A percentile compares a stretch with the other conserved stretches of the same genome.
Conservation (phyloP, 495 filamentous ascomycete species). For the Penicillium verhagenii region DNA sequence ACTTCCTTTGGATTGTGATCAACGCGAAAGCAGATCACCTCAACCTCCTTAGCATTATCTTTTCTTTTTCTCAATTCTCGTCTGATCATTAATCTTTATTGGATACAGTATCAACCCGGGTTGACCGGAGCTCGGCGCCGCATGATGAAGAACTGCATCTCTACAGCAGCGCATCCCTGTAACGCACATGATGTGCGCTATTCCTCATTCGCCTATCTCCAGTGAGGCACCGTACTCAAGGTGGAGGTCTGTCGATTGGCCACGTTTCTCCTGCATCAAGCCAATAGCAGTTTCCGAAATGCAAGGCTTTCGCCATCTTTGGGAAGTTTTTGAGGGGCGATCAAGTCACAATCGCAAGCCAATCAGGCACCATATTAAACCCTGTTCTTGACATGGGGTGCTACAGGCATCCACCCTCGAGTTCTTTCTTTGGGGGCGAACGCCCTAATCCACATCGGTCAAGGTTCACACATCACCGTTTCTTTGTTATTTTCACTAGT, state of each 20-base stretch:
- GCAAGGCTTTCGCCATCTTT: neutral
- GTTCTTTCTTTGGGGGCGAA: slow-evolving; percentile 5
- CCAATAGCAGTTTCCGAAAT: neutral
- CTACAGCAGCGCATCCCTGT: neutral
- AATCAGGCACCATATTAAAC: neutral
- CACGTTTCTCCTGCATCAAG: neutral
- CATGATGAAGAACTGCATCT: slow-evolving; percentile 2
- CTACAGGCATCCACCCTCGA: neutral
- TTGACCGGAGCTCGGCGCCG: neutral
- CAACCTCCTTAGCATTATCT: neutral
- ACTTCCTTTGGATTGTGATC: neutral
- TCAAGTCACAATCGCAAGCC: neutral
- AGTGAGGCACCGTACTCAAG: neutral
- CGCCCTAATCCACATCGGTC: slow-evolving; percentile 4
- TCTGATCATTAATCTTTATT: neutral
- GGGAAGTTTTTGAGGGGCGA: neutral
- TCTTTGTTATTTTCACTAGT: slow-evolving; percentile 15
- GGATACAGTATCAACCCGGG: slow-evolving; percentile 1
- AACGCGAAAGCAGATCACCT: neutral
- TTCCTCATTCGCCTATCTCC: neutral
- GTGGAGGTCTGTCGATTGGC: neutral
- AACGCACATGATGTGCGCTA: neutral
- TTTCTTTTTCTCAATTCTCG: neutral
- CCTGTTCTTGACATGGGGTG: neutral
- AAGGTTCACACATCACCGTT: slow-evolving; percentile 7